Evolutionary conservation across 2,329 filamentous ascomycete species (phyloP).

Genomic region (Monilinia laxa): DNA sequence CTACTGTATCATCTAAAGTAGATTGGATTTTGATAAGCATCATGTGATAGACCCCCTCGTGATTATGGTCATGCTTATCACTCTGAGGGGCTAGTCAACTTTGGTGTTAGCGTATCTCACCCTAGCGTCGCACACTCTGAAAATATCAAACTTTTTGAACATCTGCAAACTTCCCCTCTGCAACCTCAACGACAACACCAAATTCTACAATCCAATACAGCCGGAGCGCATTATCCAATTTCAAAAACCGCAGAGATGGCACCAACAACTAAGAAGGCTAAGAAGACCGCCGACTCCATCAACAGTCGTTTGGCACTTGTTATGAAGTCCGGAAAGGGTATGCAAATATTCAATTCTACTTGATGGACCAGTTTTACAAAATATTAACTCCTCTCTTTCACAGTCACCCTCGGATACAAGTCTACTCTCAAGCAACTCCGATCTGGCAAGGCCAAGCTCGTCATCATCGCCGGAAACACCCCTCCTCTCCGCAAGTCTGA

Average conservation of each 20-base stretch:
- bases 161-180: neutral
- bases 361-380: neutral
- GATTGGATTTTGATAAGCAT: neutral
- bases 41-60: neutral
- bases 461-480: conserved; percentile 94
- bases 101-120: neutral
- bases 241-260: conserved; percentile 46
- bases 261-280: conserved; percentile 63
- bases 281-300: conserved; percentile 82
- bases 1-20: neutral
- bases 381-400: conserved; percentile 22
- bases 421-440: conserved; percentile 87
- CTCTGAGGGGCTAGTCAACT: neutral
- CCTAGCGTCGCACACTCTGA: conserved; percentile 13
- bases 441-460: conserved; percentile 96
- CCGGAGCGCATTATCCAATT: conserved; percentile 43
- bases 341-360: conserved; percentile 18
- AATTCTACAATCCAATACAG: conserved; percentile 21
- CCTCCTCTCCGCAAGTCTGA: conserved; percentile 97
- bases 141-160: conserved; percentile 14
- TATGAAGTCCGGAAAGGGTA: conserved; percentile 64
- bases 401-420: conserved; percentile 88
- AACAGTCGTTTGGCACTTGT: conserved; percentile 62
- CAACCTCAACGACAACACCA: conserved; percentile 23
- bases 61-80: rapidly evolving